Evolutionary conservation across 257 asterid species (phyloP), one percentile per base, ranked within the genome.

Genomic region (Nicotiana noctiflora): DNA sequence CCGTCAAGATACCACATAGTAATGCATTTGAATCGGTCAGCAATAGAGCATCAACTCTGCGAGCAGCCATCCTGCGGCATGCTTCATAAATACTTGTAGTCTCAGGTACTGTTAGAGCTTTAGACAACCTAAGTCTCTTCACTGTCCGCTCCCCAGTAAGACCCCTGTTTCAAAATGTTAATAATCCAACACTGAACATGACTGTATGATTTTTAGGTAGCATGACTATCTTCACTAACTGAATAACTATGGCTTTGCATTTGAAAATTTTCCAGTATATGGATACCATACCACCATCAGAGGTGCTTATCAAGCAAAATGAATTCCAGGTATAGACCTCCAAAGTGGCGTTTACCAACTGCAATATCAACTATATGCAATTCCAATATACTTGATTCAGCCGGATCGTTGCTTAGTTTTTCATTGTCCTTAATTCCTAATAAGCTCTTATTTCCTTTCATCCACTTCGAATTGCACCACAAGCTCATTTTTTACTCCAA

Each of bases 1-100:
- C 99, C 5, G 98, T 96, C 83, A 96, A 86, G 86, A 95, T 95
- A 82, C 99, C 99, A 60, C 97, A 92, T 82, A 95, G 80, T 68
- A 95, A 87, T 29, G 98, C 98, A 83, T 94, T 94, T 65, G 98
- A 94, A 85, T 96, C 99, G 5, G 99, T 96, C 67, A 96, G 88
- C 87, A 96, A 90, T 70, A 96, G 84, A 51, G 97, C 99, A 88
- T 90, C 95, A 77, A 92, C 96, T 84, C 96, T 89, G 9, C 97
- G 91, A 67, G 97, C 87, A 89, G 92, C 96, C 99, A 96, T 93
- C 34, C 90, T 85, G 21, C 92, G 94, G 76, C 97, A 92, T 81
- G 97, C 98, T 76, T 94, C 99, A 79, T 83, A 84, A 75, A 95
- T 83, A 75, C 87, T 95, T 49, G 98, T 95, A 63, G 93, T 88